Evolutionary conservation across 768 basidiomycete genomes (phyloP).

Genomic region (Hirschioporus abietinus): DNA sequence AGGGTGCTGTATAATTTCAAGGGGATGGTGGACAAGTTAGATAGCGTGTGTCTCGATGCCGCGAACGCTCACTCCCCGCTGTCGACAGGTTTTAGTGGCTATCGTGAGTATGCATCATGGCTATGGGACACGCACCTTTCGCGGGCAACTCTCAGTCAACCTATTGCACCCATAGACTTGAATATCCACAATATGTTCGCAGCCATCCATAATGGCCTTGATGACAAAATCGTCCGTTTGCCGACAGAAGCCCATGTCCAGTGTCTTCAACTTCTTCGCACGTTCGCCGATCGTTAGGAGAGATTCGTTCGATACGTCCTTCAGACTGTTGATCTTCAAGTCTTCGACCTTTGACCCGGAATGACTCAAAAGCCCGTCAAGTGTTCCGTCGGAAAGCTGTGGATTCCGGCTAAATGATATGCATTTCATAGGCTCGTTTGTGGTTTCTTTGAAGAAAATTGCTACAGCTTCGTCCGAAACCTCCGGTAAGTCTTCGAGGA

Average conservation of each 20-base stretch:
- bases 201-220: constrained; percentile 54
- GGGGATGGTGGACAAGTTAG: background rate
- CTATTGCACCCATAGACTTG: constrained; percentile 53
- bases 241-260: constrained; percentile 87
- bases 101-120: background rate
- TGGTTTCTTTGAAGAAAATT: constrained; percentile 47
- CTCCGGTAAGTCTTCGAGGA: constrained; percentile 48
- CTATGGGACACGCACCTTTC: constrained; percentile 33
- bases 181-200: constrained; percentile 36
- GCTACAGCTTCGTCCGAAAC: constrained; percentile 70
- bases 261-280: constrained; percentile 38
- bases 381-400: constrained; percentile 44
- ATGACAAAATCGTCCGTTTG: constrained; percentile 78
- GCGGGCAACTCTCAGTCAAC: constrained; percentile 40
- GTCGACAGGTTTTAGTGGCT: background rate
- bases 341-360: constrained; percentile 52
- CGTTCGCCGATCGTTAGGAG: constrained; percentile 35
- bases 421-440: constrained; percentile 41
- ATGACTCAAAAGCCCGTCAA: constrained; percentile 60
- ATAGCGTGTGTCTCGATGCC: constrained; percentile 18
- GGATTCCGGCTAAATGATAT: constrained; percentile 65
- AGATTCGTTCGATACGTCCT: constrained; percentile 46
- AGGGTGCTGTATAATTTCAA: background rate
- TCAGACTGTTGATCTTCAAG: constrained; percentile 77
- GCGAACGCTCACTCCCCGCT: constrained; percentile 17